Base-by-base conservation (phyloP, 768 basidiomycete species). In the Cystobasidium tubakii region DNA sequence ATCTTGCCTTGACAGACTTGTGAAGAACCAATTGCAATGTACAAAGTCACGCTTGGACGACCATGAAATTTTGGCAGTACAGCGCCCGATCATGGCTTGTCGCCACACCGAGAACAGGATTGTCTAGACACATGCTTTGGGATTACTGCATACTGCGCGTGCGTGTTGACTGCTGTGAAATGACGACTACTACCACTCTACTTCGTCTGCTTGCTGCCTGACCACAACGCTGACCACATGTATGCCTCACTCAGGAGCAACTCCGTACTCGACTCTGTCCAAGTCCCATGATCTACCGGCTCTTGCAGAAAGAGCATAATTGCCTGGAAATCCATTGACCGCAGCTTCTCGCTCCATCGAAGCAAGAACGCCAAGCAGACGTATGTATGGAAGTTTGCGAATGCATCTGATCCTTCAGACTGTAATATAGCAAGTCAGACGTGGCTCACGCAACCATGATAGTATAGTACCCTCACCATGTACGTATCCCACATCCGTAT, bases 401-500 rank as follows among this genome's bases (percentile, higher is more conserved):
- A 99, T 13, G 96, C 96, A 76, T 99, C 94, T 1, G 92, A 85
- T 4, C 96, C 96, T 82, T 99, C 96, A 17, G 95, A 90, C 96
- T 99, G 73, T 1, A 74, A 0, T 74, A 54, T 46, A 1, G 33
- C 21, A 36, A 12, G 25, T 19, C 39, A 65, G 21, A 15, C n/a
- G 7, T 12, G 27, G 29, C 12, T 10, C 34, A 42, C n/a, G 7
- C 9, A 9, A 50, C 3, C n/a, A 9, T n/a, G 29, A 36, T 21
- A 29, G 1, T 6, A 29, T n/a, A 69, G 10, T 27, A 39, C 2
- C 33, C 91, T 72, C 74, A 98, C 96, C 79, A 99, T 83, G 82
- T 99, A 99, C 15, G 96, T 98, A 81, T 99, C 96, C 96, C 96
- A 99, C 95, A 98, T 98, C 70, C 96, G 86, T 63, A 97, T 91